Base-by-base conservation (phyloP, 129 eudicot species). In the Heracleum sosnowskyi region DNA sequence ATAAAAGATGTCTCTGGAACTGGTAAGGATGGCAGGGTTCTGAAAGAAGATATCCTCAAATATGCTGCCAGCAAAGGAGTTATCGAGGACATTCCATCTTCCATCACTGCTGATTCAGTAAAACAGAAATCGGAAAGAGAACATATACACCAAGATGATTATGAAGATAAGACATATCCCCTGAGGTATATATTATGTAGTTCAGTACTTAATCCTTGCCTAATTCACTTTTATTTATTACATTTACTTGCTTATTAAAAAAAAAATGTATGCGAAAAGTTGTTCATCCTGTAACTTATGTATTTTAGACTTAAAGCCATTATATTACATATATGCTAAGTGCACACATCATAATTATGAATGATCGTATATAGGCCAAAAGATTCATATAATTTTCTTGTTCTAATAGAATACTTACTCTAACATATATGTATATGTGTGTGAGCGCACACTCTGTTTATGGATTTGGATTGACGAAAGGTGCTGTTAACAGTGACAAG, bases 11-110 rank as follows among this genome's bases (percentile, higher is more conserved):
- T 92, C 41, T 36, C 12, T 62, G 99, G 97, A 79, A 89, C 88
- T 73, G 96, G 97, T 79, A 79, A 87, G 82, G 88, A 87, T 81
- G 99, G 99, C 64, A 87, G 99, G 83, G 91, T 96, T 68, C 83
- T 84, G n/a, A 90, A 83, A 84, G 97, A 89, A 88, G 99, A 96
- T 79, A 84, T 96, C 29, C 82, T 92, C 57, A 85, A 34, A 18
- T 89, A 86, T 84, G 90, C 81, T 86, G 70, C 83, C 11, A 77
- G 78, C 24, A 82, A 81, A 82, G 97, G 92, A 76, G 77, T 83
- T 62, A 45, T 89, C 26, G 75, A 74, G 28, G 91, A 86, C 29
- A 80, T 42, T 51, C 79, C 86, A 5, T 78, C 81, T 31, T 71
- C 83, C 24, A 69, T 75, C 28, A 79, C 75, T 78, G 66, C 84